Conservation (phyloP, 2,329 filamentous ascomycete species). For the Pestalotiopsis sp. region DNA sequence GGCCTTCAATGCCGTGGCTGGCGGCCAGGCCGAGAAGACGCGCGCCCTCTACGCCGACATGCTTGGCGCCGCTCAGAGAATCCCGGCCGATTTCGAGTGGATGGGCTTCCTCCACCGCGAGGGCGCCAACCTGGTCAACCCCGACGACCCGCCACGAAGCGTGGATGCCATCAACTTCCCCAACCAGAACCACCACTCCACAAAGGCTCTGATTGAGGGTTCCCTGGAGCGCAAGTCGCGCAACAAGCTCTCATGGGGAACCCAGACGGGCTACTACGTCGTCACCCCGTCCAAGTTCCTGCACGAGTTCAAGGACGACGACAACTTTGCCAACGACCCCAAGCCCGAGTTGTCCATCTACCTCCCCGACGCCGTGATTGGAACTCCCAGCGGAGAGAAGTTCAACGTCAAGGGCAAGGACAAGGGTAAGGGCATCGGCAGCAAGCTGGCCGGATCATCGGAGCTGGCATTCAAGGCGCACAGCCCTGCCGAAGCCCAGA, state of each 20-base stretch:
- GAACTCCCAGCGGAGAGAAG: constrained; percentile 72
- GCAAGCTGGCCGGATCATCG: constrained; percentile 76
- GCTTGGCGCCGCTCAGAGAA: constrained; percentile 71
- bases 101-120: constrained; percentile 77
- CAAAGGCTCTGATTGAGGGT: constrained; percentile 83
- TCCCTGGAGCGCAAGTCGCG: constrained; percentile 88
- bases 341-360: constrained; percentile 87
- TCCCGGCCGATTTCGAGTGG: constrained; percentile 91
- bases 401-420: constrained; percentile 98
- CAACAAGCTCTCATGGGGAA: constrained; percentile 77
- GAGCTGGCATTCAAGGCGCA: constrained; percentile 89
- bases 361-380: constrained; percentile 85
- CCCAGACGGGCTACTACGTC: constrained; percentile 83
- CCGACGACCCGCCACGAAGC: constrained; percentile 71
- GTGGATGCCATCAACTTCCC: constrained; percentile 79
- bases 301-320: constrained; percentile 95
- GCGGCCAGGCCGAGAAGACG: constrained; percentile 79
- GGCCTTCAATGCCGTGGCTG: constrained; percentile 79
- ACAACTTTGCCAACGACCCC: constrained; percentile 71
- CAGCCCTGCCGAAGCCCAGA: constrained; percentile 75
- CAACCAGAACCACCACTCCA: constrained; percentile 82
- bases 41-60: constrained; percentile 84
- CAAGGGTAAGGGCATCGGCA: constrained; percentile 75
- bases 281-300: constrained; percentile 86
- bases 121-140: constrained; percentile 73